A percentile compares a stretch with the other conserved stretches of the same genome.
phyloP scores from a whole-genome alignment of 345 rosid genomes.

The Gossypium longicalyx region DNA sequence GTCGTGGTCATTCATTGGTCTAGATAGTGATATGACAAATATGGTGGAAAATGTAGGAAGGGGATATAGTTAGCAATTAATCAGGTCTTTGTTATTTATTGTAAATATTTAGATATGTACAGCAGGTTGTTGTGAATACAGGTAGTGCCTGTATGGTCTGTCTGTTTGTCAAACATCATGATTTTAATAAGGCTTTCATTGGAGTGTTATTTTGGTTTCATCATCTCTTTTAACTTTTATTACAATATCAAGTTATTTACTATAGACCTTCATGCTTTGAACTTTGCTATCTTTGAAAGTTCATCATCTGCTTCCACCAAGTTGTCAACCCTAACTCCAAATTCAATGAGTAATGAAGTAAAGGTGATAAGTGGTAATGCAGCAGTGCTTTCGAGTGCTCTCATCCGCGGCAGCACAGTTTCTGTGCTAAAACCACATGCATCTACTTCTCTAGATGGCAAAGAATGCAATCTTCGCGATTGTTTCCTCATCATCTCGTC shows the following conservation, averaged over 20 bases:
- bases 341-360: conserved; percentile 58
- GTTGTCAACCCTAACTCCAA: conserved; percentile 60
- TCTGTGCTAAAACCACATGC: conserved; percentile 32
- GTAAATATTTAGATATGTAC: conserved; percentile 34
- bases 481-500: conserved; percentile 40
- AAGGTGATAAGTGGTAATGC: conserved; percentile 55
- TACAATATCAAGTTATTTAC: neutral
- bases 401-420: conserved; percentile 44
- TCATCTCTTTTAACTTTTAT: no score
- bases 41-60: conserved; percentile 22
- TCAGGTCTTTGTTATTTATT: conserved; percentile 28
- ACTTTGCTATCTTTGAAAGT: conserved; percentile 52
- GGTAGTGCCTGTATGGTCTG: conserved; percentile 26
- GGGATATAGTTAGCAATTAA: neutral
- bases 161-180: conserved; percentile 35
- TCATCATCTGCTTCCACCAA: conserved; percentile 57
- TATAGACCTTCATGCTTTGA: conserved; percentile 35
- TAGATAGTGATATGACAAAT: conserved; percentile 11
- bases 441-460: conserved; percentile 58
- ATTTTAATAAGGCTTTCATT: conserved; percentile 30
- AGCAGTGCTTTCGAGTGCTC: conserved; percentile 51
- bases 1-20: conserved; percentile 21
- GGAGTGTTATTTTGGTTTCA: neutral
- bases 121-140: conserved; percentile 31
- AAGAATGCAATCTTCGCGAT: conserved; percentile 46